Base-by-base conservation (phyloP, 2,329 filamentous ascomycete species). In the Arthrobotrys conoides region DNA sequence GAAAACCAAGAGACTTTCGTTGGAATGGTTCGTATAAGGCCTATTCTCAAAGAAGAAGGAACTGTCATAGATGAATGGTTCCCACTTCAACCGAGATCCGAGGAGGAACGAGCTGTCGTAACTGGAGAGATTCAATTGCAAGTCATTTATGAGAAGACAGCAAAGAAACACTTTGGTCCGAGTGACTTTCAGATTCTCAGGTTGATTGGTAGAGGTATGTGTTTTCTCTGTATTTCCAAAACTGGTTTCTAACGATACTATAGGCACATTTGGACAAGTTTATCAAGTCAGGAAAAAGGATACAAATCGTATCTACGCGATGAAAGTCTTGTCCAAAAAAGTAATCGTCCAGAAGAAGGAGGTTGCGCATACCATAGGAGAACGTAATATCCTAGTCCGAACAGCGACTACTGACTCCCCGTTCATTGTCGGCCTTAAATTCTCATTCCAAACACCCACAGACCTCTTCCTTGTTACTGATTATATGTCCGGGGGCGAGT, bases 291-390 rank as follows among this genome's bases (percentile, higher is more conserved):
- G 93, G 82, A 99, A 99, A 89, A 96, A 93, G 87, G 96, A 99
- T 84, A 97, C 95, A 0, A 90, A 91, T 82, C 91, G 96, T 53
- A 97, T 99, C 79, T 99, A 99, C 83, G 96, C 96, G 80, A 99
- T 99, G 96, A 99, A 99, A 85, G 95, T 99, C 0, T 87, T 99
- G 36, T 97, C 96, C 64, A 99, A 99, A 88, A 99, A 99, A 87
- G 96, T 99, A 67, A 99, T 99, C 83, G 96, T 99, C 27, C 96
- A 99, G 86, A 99, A 99, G 89, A 99, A 99, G 86, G 96, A 99
- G 85, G 94, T 99, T 63, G 94, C 95, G 16, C 96, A 99, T 84
- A 99, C 96, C 0, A 91, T 99, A 44, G 96, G 96, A 81, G 96
- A 99, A 86, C 90, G 96, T 77, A 99, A 99, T 83, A 99, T 99